Percentiles rank a stretch among this genome's conserved stretches.
Conservation (phyloP, 2,329 filamentous ascomycete species). For the Pyricularia pennisetigena region DNA sequence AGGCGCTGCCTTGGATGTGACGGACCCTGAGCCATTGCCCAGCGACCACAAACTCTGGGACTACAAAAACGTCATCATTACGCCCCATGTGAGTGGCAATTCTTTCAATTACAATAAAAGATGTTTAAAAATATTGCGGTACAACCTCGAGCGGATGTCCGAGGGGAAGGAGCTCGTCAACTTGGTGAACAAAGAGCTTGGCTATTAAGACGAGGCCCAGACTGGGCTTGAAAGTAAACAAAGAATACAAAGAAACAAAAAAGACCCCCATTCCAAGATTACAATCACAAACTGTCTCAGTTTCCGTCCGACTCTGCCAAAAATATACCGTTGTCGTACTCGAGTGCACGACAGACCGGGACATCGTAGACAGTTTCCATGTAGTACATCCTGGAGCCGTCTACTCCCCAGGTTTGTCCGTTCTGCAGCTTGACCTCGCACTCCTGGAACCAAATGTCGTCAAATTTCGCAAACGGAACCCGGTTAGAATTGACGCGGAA, state of each 20-base stretch:
- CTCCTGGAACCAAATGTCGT: slow-evolving; percentile 18
- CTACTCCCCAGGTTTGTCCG: slow-evolving; percentile 19
- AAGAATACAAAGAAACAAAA: not conserved
- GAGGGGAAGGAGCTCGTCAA: slow-evolving; percentile 12
- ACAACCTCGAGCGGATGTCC: slow-evolving; percentile 10
- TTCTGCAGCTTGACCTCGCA: slow-evolving; percentile 12
- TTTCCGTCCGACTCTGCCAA: not conserved
- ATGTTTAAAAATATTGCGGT: slow-evolving; percentile 6
- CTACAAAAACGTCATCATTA: slow-evolving; percentile 47
- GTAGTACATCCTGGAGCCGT: slow-evolving; percentile 14
- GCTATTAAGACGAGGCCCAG: slow-evolving; percentile 7
- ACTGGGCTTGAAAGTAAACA: not conserved
- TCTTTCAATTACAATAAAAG: slow-evolving; percentile 4
- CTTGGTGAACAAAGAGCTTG: slow-evolving; percentile 11
- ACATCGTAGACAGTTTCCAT: not conserved
- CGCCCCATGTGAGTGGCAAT: slow-evolving; percentile 16
- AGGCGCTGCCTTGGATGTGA: slow-evolving; percentile 56
- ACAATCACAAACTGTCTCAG: not conserved
- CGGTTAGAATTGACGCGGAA: slow-evolving; percentile 14
- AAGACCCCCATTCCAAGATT: not conserved
- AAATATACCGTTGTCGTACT: not conserved
- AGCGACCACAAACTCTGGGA: slow-evolving; percentile 50
- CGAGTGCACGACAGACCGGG: not conserved
- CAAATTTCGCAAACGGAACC: slow-evolving; percentile 17
- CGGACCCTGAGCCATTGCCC: slow-evolving; percentile 57